phyloP scores from a whole-genome alignment of 1,284 basidiomycete species.

The Ganoderma lingzhi region DNA sequence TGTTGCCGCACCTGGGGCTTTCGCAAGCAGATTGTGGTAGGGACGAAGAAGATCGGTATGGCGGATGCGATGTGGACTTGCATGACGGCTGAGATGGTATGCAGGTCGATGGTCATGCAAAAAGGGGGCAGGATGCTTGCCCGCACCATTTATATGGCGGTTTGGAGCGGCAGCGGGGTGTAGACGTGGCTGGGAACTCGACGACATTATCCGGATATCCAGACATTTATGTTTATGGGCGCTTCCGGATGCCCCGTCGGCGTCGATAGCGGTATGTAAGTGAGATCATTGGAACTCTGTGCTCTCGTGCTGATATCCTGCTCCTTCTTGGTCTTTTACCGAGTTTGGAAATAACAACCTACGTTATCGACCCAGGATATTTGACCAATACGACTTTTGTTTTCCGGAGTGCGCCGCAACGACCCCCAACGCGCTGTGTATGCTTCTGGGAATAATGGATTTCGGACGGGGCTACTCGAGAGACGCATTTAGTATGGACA shows the following conservation, averaged over 20 bases:
- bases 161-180: background rate
- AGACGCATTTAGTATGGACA: background rate
- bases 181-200: background rate
- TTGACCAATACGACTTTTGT: too few species aligned
- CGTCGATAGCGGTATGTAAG: background rate
- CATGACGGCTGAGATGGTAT: background rate
- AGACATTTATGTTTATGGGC: background rate
- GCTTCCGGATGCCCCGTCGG: background rate
- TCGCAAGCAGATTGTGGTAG: conserved; percentile 6
- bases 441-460: background rate
- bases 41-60: conserved; percentile 6
- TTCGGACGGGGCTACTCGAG: background rate
- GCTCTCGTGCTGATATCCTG: background rate
- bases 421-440: too few species aligned
- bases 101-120: background rate
- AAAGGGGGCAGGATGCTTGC: background rate
- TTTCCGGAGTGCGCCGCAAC: too few species aligned
- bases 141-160: background rate
- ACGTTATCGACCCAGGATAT: background rate
- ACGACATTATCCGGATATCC: background rate
- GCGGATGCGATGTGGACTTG: background rate
- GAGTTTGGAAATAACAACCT: background rate
- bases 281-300: background rate
- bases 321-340: background rate
- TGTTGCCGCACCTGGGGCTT: background rate